Percentiles rank a stretch among this genome's conserved stretches.
phyloP scores from a whole-genome alignment of 345 rosid species.

The Syzygium oleosum region DNA sequence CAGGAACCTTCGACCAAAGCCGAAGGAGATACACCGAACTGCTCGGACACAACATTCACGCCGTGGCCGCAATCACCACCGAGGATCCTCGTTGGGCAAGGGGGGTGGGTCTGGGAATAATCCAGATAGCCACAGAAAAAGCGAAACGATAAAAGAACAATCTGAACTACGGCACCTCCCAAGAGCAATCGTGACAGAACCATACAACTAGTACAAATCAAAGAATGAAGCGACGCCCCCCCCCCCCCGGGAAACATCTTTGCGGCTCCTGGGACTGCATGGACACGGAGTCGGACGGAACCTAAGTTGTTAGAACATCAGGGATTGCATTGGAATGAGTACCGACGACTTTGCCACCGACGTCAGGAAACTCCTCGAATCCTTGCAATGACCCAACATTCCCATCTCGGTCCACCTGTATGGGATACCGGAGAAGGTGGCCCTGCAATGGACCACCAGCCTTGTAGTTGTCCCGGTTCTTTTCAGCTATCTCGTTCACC shows the following conservation, averaged over 20 bases:
- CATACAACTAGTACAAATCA: neutral
- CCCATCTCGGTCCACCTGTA: slow-evolving; percentile 49
- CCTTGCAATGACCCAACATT: slow-evolving; percentile 49
- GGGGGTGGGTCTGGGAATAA: neutral
- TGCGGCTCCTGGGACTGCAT: neutral
- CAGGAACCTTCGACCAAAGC: neutral
- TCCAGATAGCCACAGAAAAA: neutral
- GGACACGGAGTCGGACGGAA: neutral
- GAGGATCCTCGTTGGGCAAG: neutral
- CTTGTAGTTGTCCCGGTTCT: slow-evolving; percentile 57
- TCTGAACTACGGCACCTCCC: neutral
- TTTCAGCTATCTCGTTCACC: slow-evolving; percentile 48
- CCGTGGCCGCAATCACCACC: neutral
- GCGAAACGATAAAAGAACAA: neutral
- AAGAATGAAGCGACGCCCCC: neutral
- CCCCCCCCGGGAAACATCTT: neutral
- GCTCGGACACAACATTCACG: neutral
- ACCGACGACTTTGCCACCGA: slow-evolving; percentile 78
- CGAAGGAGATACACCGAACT: neutral
- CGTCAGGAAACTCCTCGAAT: slow-evolving; percentile 70
- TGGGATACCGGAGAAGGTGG: slow-evolving; percentile 81
- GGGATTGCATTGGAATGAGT: slow-evolving; percentile 43
- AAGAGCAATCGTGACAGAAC: neutral
- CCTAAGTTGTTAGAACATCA: slow-evolving; percentile 65
- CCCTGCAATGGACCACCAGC: slow-evolving; percentile 41